A percentile compares a stretch with the other conserved stretches of the same genome.
phyloP scores from a whole-genome alignment of 805 yeast genomes.

The Ogataea zsoltii region DNA sequence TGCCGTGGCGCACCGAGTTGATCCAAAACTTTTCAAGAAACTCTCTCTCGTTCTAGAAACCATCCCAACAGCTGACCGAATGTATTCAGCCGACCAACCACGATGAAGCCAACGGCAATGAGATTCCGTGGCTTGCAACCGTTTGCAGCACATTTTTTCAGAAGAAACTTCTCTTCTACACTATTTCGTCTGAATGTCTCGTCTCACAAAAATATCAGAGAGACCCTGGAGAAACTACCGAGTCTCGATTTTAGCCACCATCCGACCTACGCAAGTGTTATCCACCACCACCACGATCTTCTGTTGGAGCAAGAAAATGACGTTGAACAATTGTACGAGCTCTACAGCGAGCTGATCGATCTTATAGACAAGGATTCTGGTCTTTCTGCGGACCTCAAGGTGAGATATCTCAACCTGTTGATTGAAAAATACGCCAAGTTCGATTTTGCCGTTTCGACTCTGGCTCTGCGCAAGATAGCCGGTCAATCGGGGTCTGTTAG shows the following conservation, averaged over 20 bases:
- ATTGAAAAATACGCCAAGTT: conserved; percentile 27
- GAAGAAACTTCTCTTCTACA: background rate
- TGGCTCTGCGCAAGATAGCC: conserved; percentile 15
- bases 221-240: conserved; percentile 1
- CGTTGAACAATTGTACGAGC: conserved; percentile 1
- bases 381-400: conserved; percentile 16
- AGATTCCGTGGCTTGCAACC: too few species aligned
- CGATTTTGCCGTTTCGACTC: conserved; percentile 28
- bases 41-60: too few species aligned
- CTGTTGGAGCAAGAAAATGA: background rate
- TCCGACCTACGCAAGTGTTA: background rate
- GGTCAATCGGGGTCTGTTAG: conserved; percentile 9
- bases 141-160: too few species aligned
- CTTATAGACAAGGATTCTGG: conserved; percentile 4
- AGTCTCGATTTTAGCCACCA: background rate
- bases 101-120: background rate
- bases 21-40: too few species aligned
- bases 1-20: too few species aligned
- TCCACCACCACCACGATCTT: conserved; percentile 2
- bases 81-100: too few species aligned
- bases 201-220: background rate
- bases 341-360: background rate
- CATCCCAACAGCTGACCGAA: too few species aligned
- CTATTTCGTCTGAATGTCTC: background rate
- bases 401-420: conserved; percentile 24